These are phyloP conservation scores for Adansonia gregorii DNA, from an alignment of 441 rosid genomes.

Conservation along the genomic window DNA sequence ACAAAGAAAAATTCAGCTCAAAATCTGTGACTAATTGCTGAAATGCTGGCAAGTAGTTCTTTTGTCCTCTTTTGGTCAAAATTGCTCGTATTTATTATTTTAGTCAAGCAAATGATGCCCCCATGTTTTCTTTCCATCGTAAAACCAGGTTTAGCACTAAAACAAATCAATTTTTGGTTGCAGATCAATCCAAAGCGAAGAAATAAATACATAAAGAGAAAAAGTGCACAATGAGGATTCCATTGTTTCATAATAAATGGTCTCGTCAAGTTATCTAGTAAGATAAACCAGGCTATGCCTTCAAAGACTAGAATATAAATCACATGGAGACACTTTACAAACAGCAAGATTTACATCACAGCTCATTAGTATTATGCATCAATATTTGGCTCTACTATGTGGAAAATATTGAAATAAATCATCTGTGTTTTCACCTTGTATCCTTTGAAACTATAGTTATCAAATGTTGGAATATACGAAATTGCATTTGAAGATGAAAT, in stretches of 20 bases:
- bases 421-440: background rate
- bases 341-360: background rate
- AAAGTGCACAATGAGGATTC: background rate
- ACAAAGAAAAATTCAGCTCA: slow-evolving; percentile 8
- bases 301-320: background rate
- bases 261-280: background rate
- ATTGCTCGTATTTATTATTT: background rate
- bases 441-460: background rate
- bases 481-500: background rate
- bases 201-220: background rate
- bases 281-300: slow-evolving; percentile 1
- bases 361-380: slow-evolving; percentile 5
- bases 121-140: background rate
- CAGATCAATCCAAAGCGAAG: slow-evolving; percentile 1
- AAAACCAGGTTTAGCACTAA: background rate
- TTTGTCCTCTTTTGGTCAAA: background rate
- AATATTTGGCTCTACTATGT: background rate
- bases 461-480: background rate
- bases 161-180: background rate
- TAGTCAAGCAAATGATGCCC: background rate
- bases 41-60: background rate
- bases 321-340: background rate
- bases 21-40: background rate
- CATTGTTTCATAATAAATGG: background rate
- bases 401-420: background rate